Conservation (phyloP, 805 yeast genomes). For the Lipomyces orientalis region DNA sequence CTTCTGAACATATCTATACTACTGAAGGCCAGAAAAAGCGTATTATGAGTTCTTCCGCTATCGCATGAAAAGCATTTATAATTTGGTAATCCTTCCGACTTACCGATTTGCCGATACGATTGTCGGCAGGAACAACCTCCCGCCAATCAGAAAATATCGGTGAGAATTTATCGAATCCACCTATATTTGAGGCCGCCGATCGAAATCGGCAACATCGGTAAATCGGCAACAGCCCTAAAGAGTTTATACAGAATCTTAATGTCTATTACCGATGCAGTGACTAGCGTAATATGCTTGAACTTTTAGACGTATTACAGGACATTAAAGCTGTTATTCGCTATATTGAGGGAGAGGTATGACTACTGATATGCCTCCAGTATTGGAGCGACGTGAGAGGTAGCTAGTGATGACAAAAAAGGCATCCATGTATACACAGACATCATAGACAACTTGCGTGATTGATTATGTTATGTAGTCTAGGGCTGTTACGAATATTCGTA, state of each 20-base stretch:
- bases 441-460: too few species aligned
- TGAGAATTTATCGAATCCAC: too few species aligned
- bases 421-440: too few species aligned
- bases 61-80: neutral
- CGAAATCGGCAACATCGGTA: neutral
- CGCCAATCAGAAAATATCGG: neutral
- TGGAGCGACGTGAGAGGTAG: too few species aligned
- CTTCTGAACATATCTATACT: neutral
- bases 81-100: neutral
- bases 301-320: too few species aligned
- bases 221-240: neutral
- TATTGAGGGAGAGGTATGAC: too few species aligned
- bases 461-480: too few species aligned
- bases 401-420: too few species aligned
- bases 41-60: neutral
- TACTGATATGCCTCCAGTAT: too few species aligned
- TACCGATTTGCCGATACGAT: slow-evolving; percentile 1
- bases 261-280: neutral
- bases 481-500: too few species aligned
- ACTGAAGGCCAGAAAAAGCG: neutral
- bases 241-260: neutral
- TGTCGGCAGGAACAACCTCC: slow-evolving; percentile 1
- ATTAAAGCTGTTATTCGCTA: too few species aligned
- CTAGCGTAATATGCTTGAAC: too few species aligned
- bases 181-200: neutral